These are phyloP conservation scores for Vinca minor DNA, from an alignment of 257 asterid genomes.

Conservation along the genomic window DNA sequence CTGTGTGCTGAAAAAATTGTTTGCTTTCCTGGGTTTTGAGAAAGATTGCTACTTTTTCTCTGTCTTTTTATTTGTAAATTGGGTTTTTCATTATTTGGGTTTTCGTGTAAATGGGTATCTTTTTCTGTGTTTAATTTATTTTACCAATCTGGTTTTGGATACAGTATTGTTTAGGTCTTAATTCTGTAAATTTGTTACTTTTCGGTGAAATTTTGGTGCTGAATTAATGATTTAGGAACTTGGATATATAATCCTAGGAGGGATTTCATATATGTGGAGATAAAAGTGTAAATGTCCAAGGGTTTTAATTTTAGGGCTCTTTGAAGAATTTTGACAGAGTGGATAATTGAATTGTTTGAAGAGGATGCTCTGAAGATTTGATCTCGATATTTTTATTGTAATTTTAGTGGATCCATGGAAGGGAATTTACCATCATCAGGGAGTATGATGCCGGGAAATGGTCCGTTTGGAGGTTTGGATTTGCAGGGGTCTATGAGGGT, in stretches of 20 bases:
- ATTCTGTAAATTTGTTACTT: not conserved
- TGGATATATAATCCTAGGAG: not conserved
- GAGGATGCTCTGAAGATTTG: slow-evolving; percentile 19
- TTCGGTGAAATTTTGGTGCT: slow-evolving; percentile 2
- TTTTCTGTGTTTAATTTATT: too few relatives aligned
- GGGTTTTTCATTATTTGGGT: not conserved
- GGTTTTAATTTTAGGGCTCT: slow-evolving; percentile 3
- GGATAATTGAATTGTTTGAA: slow-evolving; percentile 14
- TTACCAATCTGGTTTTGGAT: too few relatives aligned
- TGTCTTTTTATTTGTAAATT: not conserved
- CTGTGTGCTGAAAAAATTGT: not conserved
- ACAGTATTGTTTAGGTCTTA: slow-evolving; percentile 1
- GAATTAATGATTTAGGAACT: not conserved
- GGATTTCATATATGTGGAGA: too few relatives aligned
- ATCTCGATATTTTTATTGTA: slow-evolving; percentile 11
- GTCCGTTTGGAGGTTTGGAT: slow-evolving; percentile 46
- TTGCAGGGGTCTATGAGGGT: slow-evolving; percentile 38
- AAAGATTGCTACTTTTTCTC: slow-evolving; percentile 6
- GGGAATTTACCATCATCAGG: slow-evolving; percentile 43
- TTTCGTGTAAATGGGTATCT: too few relatives aligned
- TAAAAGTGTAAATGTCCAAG: not conserved
- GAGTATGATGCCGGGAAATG: slow-evolving; percentile 34
- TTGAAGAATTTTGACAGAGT: not conserved
- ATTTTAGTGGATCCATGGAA: slow-evolving; percentile 27
- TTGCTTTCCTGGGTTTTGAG: not conserved